A percentile compares a stretch with the other conserved stretches of the same genome.
phyloP scores from a whole-genome alignment of 495 filamentous ascomycete genomes.

The Sordaria brevicollis region DNA sequence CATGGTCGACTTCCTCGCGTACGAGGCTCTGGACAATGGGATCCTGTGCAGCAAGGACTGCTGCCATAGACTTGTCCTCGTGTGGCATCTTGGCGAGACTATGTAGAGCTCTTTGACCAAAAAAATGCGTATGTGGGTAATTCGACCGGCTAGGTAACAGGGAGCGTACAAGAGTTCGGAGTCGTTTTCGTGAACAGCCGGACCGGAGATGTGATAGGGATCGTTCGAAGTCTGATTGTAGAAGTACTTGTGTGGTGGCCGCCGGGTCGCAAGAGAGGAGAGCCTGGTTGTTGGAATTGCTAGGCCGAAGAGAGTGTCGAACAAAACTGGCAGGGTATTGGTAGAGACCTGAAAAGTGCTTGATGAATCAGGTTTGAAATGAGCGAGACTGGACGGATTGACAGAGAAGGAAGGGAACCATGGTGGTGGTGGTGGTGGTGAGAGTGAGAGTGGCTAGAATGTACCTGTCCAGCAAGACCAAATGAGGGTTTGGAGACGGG shows the following conservation, averaged over 20 bases:
- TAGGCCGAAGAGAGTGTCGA: neutral
- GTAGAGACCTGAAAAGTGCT: neutral
- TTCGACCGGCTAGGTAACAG: neutral
- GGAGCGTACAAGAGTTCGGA: neutral
- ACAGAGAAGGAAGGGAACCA: neutral
- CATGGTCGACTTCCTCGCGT: conserved; percentile 20
- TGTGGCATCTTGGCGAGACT: conserved; percentile 14
- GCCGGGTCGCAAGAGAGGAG: neutral
- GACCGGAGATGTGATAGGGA: neutral
- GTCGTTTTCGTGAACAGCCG: neutral
- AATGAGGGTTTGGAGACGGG: neutral
- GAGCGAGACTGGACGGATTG: neutral
- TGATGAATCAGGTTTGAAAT: neutral
- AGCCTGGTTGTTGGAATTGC: neutral
- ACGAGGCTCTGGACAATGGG: conserved; percentile 18
- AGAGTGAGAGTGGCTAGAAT: neutral
- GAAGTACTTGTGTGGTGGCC: neutral
- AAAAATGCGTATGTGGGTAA: neutral
- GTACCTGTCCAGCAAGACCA: neutral
- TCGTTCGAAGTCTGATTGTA: neutral
- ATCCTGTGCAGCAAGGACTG: conserved; percentile 19
- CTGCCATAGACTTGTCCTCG: conserved; percentile 12
- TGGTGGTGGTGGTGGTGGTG: too few relatives aligned
- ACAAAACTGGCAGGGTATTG: neutral
- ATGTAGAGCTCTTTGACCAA: neutral